Base-by-base conservation (phyloP, 495 filamentous ascomycete species). In the Aspergillus sclerotiicarbonarius region DNA sequence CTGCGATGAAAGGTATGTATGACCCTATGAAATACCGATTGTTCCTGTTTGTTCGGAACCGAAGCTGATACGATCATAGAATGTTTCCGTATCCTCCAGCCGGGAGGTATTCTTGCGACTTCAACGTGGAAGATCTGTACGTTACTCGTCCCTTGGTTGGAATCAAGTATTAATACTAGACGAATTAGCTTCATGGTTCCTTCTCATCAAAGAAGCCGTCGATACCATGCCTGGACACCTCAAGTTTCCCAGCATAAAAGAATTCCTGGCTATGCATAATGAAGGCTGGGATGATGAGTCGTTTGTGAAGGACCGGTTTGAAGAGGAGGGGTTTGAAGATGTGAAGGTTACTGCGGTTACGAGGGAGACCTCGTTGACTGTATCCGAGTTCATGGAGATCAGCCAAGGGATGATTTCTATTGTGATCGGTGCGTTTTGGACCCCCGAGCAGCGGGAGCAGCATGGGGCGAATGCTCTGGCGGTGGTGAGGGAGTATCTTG, bases 71-170 rank as follows among this genome's bases (percentile, higher is more conserved):
- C 16, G 15, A 13, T 18, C 7, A 45, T 12, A 78, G 75, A 78
- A 60, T 64, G 65, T 16, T 58, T 58, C 45, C 59, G 74, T 16
- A 73, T 76, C 43, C 62, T 78, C 31, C 62, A 71, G 41, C 74
- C 71, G 0, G 70, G 67, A 8, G 75, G 75, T 7, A 71, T 50
- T 0, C 63, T 72, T 47, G 71, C 67, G 10, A 64, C 72, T 50
- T 64, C 70, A 5, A 72, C 70, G 15, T 78, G 72, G 71, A 64
- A 71, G n/a, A 46, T 63, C 13, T 59, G 72, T 74, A 56, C 64
- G 70, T 67, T 20, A 18, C n/a, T 5, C 5, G 25, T 25, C 25
- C 25, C 25, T 2, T 25, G 25, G 2, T 25, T 25, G 25, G 25
- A 25, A 6, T 46, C 13, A 18, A 7, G 16, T 20, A 18, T 20